Evolutionary conservation across 768 basidiomycete genomes (phyloP), one percentile per base, ranked within the genome.

Genomic region (Leccinum olivaceopallidum): DNA sequence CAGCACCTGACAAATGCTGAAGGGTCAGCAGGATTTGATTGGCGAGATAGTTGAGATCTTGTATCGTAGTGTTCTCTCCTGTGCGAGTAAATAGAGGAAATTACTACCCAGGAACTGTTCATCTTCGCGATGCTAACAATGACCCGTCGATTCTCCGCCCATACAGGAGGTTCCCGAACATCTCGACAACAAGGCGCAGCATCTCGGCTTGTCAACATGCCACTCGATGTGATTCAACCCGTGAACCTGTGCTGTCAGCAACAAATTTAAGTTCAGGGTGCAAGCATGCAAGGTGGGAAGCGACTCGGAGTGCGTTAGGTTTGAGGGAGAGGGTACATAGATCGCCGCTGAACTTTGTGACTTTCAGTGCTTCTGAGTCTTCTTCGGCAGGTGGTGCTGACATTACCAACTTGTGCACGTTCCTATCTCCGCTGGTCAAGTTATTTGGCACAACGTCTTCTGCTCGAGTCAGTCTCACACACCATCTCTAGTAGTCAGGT

Each of bases 1-100:
- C 71, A 34, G 22, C 80, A 5, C 76, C 78, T 56, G 75, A 72
- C 42, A 67, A 58, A 56, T 75, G 74, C 53, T 75, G 57, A 70
- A 53, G 36, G 59, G 55, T 30, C 39, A 52, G 56, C 26, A 55
- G 54, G 42, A 55, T 51, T 28, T 3, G 56, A 53, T 13, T 47
- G 47, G 65, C n/a, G 52, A 51, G 37, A 44, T 58, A 32, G 53
- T 60, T 14, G 50, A 60, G 65, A 63, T 61, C 63, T 68, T 37
- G 57, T 59, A 56, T 44, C 24, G 37, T 44, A 47, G 48, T 12
- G 47, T 60, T 59, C 54, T 48, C n/a, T 58, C 53, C 42, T 63
- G 58, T 59, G 58, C 53, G 49, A 56, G 58, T 61, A 58, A 53
- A n/a, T 63, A 57, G 9, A 36, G 68, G 10, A 63, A 59, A 55